These are phyloP conservation scores for Chimonanthus praecox DNA, from an alignment of 164 flowering plant species.

Conservation along the genomic window DNA sequence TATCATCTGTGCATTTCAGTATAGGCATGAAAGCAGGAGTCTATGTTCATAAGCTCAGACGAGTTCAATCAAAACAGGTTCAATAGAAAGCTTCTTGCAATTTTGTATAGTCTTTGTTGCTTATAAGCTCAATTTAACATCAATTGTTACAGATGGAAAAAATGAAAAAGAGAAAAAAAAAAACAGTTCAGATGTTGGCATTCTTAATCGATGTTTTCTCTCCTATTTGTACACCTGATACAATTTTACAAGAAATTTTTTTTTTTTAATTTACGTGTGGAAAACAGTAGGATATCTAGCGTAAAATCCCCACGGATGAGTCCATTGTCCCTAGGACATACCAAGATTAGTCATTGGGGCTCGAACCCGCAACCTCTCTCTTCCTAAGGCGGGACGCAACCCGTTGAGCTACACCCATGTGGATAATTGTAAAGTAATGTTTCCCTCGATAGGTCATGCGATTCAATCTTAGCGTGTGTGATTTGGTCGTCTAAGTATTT, in stretches of 20 bases:
- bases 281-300: too few species aligned
- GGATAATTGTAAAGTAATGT: not conserved
- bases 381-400: too few species aligned
- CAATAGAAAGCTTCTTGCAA: not conserved
- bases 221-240: not conserved
- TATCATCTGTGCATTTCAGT: not conserved
- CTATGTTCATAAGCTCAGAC: not conserved
- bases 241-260: too few species aligned
- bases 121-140: not conserved
- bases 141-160: not conserved
- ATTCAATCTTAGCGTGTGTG: not conserved
- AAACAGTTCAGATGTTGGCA: not conserved
- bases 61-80: not conserved
- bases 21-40: not conserved
- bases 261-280: too few species aligned
- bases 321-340: too few species aligned
- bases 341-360: too few species aligned
- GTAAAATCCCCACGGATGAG: too few species aligned
- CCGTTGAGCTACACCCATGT: too few species aligned
- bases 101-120: not conserved
- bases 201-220: not conserved
- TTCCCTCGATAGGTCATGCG: not conserved
- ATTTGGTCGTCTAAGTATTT: slow-evolving; percentile 12
- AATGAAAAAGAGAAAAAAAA: not conserved
- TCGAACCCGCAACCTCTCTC: too few species aligned